Conservation (phyloP, 2,329 filamentous ascomycete species). For the Pseudomassariella vexata region DNA sequence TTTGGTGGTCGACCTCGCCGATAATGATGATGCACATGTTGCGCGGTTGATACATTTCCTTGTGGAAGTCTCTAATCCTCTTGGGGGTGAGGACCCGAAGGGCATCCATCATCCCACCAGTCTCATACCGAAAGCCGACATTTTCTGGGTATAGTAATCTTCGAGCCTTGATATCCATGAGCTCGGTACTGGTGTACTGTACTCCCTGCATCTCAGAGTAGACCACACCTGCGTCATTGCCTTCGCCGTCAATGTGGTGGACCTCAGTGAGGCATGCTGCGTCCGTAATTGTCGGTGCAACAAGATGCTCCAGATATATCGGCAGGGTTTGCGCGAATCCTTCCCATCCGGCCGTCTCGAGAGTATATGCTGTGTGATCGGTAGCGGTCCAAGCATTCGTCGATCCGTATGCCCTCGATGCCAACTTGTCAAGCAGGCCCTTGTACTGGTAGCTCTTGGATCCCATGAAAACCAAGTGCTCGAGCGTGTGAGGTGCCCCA, state of each 20-base stretch:
- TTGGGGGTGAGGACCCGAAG: constrained; percentile 81
- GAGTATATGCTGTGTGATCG: constrained; percentile 92
- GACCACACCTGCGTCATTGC: constrained; percentile 92
- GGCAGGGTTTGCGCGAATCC: constrained; percentile 93
- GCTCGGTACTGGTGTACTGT: constrained; percentile 75
- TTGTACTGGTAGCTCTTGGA: constrained; percentile 93
- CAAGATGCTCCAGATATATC: constrained; percentile 90
- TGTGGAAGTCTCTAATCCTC: constrained; percentile 89
- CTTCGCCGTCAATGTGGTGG: constrained; percentile 87
- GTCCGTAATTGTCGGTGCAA: constrained; percentile 87
- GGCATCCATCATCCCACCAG: constrained; percentile 94
- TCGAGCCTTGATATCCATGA: constrained; percentile 81
- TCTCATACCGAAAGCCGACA: constrained; percentile 93
- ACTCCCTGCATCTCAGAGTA: constrained; percentile 99
- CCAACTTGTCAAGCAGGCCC: constrained; percentile 88
- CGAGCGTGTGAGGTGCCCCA: constrained; percentile 81
- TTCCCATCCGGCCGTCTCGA: constrained; percentile 95
- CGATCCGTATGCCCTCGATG: constrained; percentile 84
- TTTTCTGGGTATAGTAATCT: constrained; percentile 81
- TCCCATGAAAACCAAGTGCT: constrained; percentile 81
- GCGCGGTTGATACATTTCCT: constrained; percentile 95
- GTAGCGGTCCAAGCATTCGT: constrained; percentile 98
- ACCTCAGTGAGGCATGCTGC: constrained; percentile 93
- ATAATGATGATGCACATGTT: constrained; percentile 88
- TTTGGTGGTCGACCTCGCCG: constrained; percentile 80